These are phyloP conservation scores for Abelmoschus esculentus DNA, from an alignment of 345 rosid species.

Conservation along the genomic window DNA sequence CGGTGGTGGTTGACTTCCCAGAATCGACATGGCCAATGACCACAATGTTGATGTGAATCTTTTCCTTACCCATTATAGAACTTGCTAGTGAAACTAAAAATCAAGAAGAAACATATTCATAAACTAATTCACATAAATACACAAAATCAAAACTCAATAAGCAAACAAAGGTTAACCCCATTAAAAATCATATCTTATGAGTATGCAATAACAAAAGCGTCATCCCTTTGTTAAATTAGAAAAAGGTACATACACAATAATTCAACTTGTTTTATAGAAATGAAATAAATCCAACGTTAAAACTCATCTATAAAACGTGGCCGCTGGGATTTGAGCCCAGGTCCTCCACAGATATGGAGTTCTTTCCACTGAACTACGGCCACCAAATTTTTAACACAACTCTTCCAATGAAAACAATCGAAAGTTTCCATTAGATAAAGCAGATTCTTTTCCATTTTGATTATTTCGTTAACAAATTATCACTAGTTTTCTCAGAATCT, in stretches of 20 bases:
- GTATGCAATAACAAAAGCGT: not conserved
- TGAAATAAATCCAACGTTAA: not conserved
- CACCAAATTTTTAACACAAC: too few relatives aligned
- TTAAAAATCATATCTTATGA: not conserved
- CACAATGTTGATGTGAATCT: conserved; percentile 37
- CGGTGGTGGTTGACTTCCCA: conserved; percentile 65
- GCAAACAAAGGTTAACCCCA: conserved; percentile 8
- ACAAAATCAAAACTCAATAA: not conserved
- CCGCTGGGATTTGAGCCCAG: too few relatives aligned
- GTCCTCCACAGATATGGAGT: too few relatives aligned
- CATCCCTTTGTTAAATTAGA: not conserved
- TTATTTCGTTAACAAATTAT: too few relatives aligned
- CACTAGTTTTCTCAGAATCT: not conserved
- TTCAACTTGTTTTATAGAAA: not conserved
- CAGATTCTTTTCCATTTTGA: too few relatives aligned
- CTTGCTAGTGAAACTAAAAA: not conserved
- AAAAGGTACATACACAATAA: not conserved
- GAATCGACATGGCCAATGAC: conserved; percentile 50
- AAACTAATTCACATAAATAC: conserved; percentile 28
- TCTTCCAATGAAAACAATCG: too few relatives aligned
- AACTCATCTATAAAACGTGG: not conserved
- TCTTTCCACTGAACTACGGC: too few relatives aligned
- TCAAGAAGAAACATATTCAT: conserved; percentile 50
- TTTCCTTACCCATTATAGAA: conserved; percentile 31
- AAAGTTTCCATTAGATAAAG: too few relatives aligned